Evolutionary conservation across 306 rosid species (phyloP), one percentile per base, ranked within the genome.

Genomic region (Sphenostylis stenocarpa): DNA sequence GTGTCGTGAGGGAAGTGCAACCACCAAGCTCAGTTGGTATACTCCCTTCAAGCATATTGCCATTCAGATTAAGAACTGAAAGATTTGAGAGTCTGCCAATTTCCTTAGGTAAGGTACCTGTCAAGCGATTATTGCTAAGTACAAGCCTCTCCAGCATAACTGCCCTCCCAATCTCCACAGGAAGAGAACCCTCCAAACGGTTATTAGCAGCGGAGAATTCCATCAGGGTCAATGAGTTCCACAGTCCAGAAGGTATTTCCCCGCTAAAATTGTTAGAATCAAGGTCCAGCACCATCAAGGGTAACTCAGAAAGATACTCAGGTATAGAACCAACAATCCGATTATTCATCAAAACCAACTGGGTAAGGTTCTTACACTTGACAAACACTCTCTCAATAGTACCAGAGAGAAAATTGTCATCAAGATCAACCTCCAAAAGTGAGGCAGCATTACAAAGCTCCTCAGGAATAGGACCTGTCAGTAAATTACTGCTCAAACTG

Each of bases 221-320:
- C 97, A 96, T 82, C 67, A 96, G 83, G 17, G 41, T 63, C 6
- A 72, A 28, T 0, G 88, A 87, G 43, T 70, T 81, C 99, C 99
- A 96, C 5, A 96, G 75, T 41, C 80, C 78, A 47, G 70, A 38
- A 19, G 98, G 98, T 56, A 96, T 82, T 1, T 63, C 61, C 21
- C 98, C 97, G 9, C 90, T 96, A 17, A 96, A 92, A 65, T 96
- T 96, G 70, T 96, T 96, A 7, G 91, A 84, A 77, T 96, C 99
- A 1, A 96, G 87, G 79, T 91, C 88, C 51, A 96, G 78, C 78
- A 86, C 86, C 91, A 96, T 79, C 78, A 96, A 79, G 1, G 97
- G 96, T 84, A 92, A 93, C 85, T 87, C 87, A 3, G 94, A 86
- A 39, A 96, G 85, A 87, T 92, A 96, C 9, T 67, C 83, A 1